Base-by-base conservation (phyloP, 352 stramenopile genomes). In the Elongisporangium anandrum region DNA sequence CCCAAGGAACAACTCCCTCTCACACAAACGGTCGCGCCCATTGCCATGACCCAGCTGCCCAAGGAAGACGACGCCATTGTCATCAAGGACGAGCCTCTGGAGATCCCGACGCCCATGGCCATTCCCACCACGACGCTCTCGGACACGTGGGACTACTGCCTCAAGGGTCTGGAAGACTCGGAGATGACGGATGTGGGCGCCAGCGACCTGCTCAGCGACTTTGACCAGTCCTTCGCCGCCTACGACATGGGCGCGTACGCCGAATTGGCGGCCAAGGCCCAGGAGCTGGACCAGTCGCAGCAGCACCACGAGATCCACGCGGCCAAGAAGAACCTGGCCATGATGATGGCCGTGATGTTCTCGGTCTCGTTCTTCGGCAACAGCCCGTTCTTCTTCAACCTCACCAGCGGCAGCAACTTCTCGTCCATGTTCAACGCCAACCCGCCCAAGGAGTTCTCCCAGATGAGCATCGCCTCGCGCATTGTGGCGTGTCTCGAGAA, bases 341-440 rank as follows among this genome's bases (percentile, higher is more conserved):
- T 95, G 86, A 90, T 95, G 73, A 92, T 92, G 67, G 86, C 84
- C 8, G 85, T 95, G 67, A 92, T 95, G 75, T 92, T 95, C 52
- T 92, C 80, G 7, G 81, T 92, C 45, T 91, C 79, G 16, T 93
- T 92, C 60, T 93, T 89, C 54, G 86, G 86, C 29, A 87, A 92
- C 60, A 79, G 72, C 34, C 71, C 86, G 20, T 77, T 74, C n/a
- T 81, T 89, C 17, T 79, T 86, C 50, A 89, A 88, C 50, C 67
- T 92, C 22, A 84, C 83, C 47, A 89, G 63, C 47, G 85, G 83
- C 59, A 87, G 70, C 59, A 90, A 80, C 53, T 92, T 93, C 56
- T 83, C 75, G 64, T 93, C 84, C 47, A 92, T 89, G 66, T 95
- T 95, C 52, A 77, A 77, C 23, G 83, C 81, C 4, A 77, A 90